A percentile compares a stretch with the other conserved stretches of the same genome.
These are phyloP conservation scores for Monosporascus sp. DNA, from an alignment of 2,329 filamentous ascomycete genomes.

Conservation along the genomic window DNA sequence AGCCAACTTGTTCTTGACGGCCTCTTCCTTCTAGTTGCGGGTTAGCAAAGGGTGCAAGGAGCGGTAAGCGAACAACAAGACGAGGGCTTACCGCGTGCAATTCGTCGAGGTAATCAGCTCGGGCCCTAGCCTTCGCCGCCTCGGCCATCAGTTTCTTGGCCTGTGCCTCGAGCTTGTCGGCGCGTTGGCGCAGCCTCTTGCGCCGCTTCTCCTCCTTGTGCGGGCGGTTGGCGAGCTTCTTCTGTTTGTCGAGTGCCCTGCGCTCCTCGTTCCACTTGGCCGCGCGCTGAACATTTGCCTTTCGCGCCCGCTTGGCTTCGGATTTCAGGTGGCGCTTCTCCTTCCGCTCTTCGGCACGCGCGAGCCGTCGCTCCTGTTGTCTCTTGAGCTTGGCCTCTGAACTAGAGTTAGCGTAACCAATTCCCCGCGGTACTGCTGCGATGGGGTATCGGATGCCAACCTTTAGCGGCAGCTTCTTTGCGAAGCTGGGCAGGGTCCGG, in stretches of 20 bases:
- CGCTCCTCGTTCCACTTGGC: slow-evolving; percentile 30
- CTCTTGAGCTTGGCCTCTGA: slow-evolving; percentile 25
- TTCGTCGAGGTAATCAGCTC: slow-evolving; percentile 21
- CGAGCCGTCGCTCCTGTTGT: slow-evolving; percentile 21
- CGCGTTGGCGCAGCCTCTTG: slow-evolving; percentile 31
- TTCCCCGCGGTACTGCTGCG: background rate
- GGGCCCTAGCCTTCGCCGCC: slow-evolving; percentile 30
- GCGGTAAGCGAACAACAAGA: background rate
- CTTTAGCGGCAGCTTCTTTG: slow-evolving; percentile 16
- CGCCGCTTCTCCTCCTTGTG: slow-evolving; percentile 35
- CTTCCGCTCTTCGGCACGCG: slow-evolving; percentile 26
- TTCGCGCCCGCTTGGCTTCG: slow-evolving; percentile 34
- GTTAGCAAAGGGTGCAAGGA: slow-evolving; percentile 5
- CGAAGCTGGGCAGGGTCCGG: slow-evolving; percentile 18
- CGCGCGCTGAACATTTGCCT: slow-evolving; percentile 26
- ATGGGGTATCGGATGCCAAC: slow-evolving; percentile 5
- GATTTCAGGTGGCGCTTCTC: slow-evolving; percentile 32
- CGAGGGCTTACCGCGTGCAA: slow-evolving; percentile 18
- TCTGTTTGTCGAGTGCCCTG: slow-evolving; percentile 29
- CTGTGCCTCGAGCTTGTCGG: slow-evolving; percentile 36
- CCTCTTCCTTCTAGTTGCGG: slow-evolving; percentile 18
- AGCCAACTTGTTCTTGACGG: slow-evolving; percentile 17
- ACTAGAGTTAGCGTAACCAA: slow-evolving; percentile 5
- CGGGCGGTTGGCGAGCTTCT: slow-evolving; percentile 21
- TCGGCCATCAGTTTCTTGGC: slow-evolving; percentile 35